phyloP scores from a whole-genome alignment of 306 rosid species.

The Abrus pulchellus region DNA sequence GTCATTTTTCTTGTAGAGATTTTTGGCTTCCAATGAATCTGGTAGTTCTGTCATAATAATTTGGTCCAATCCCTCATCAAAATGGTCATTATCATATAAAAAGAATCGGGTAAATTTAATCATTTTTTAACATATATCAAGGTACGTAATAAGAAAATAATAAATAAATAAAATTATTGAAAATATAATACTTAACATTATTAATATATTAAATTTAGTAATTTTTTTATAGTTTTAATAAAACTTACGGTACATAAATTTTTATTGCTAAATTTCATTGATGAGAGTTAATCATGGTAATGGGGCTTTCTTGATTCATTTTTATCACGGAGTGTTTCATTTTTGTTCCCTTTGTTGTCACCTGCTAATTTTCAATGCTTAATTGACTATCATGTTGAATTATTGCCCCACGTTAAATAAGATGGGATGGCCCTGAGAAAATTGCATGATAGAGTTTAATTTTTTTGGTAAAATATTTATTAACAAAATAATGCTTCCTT shows the following conservation, averaged over 20 bases:
- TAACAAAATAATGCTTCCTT: constrained; percentile 9
- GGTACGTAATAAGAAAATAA: too few species aligned
- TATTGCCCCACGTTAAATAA: constrained; percentile 13
- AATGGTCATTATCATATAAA: not conserved
- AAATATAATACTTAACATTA: too few species aligned
- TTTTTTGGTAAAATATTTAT: not conserved
- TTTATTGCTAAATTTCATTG: not conserved
- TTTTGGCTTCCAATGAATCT: not conserved
- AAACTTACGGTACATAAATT: too few species aligned
- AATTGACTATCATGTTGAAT: not conserved
- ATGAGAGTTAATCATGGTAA: not conserved
- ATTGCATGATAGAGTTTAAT: not conserved
- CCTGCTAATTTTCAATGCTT: not conserved
- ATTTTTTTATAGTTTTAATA: too few species aligned
- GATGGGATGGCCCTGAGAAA: not conserved
- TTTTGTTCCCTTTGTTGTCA: constrained; percentile 2
- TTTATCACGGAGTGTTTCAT: not conserved
- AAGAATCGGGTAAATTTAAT: not conserved
- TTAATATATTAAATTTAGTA: too few species aligned
- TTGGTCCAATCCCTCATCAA: not conserved
- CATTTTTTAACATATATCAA: too few species aligned
- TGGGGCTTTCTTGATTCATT: not conserved
- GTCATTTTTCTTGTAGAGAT: too few species aligned
- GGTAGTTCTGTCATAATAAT: not conserved
- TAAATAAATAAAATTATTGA: too few species aligned